A percentile compares a stretch with the other conserved stretches of the same genome.
These are phyloP conservation scores for Chrysoporthe puriensis DNA, from an alignment of 2,329 filamentous ascomycete genomes.

Conservation along the genomic window DNA sequence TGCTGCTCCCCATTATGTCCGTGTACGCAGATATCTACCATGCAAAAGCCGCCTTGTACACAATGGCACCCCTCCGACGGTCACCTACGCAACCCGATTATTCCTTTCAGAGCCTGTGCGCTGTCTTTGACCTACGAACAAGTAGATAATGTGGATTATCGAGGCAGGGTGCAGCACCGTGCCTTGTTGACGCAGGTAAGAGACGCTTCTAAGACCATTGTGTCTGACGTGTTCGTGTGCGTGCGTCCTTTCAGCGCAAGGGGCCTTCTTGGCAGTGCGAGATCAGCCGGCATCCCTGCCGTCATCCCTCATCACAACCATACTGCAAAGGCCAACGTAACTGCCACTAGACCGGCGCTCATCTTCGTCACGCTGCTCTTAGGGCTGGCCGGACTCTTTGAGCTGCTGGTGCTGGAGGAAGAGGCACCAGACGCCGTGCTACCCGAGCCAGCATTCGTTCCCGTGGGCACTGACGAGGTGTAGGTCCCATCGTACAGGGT, in stretches of 20 bases:
- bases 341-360: constrained; percentile 50
- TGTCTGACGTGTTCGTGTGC: not conserved
- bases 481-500: constrained; percentile 40
- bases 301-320: constrained; percentile 47
- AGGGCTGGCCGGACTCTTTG: constrained; percentile 48
- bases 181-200: not conserved
- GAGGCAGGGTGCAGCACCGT: not conserved
- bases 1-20: not conserved
- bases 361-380: constrained; percentile 54
- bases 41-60: not conserved
- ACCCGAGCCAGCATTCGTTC: constrained; percentile 30
- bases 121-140: not conserved
- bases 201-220: not conserved
- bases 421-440: constrained; percentile 34
- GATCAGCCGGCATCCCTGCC: not conserved
- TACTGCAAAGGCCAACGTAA: constrained; percentile 57
- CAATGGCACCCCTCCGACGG: not conserved
- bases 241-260: too few species aligned
- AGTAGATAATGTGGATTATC: not conserved
- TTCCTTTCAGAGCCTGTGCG: not conserved
- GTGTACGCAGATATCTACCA: not conserved
- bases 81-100: not conserved
- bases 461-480: constrained; percentile 28
- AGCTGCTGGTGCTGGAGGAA: constrained; percentile 32
- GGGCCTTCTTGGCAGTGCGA: not conserved